Percentiles rank a stretch among this genome's conserved stretches.
phyloP scores from a whole-genome alignment of 129 eudicot genomes.

The Daucus carota region DNA sequence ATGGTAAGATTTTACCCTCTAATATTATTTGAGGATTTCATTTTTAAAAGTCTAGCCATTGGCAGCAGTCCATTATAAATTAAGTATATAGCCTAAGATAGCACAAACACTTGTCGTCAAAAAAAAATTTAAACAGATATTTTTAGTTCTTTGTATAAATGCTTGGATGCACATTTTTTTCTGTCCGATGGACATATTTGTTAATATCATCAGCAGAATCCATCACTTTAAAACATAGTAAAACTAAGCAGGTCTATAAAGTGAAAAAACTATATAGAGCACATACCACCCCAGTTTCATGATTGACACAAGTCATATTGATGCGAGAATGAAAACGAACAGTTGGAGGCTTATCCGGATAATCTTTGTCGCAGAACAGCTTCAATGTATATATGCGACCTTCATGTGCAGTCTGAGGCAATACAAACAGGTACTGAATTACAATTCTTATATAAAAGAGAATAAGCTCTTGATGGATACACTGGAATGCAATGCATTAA shows the following conservation, averaged over 20 bases:
- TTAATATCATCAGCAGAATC: not conserved
- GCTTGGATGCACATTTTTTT: not conserved
- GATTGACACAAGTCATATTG: constrained; percentile 11
- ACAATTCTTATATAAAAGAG: not conserved
- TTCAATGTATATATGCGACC: constrained; percentile 11
- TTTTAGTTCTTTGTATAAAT: not conserved
- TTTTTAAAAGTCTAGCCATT: not conserved
- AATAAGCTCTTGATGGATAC: not conserved
- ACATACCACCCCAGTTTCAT: constrained; percentile 12
- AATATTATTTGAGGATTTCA: too few species aligned
- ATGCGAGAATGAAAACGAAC: constrained; percentile 14
- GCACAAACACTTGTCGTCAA: not conserved
- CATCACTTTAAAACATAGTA: not conserved
- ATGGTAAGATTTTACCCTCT: not conserved
- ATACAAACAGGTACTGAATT: not conserved
- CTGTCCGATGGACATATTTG: not conserved
- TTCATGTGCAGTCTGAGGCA: constrained; percentile 10
- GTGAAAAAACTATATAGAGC: not conserved
- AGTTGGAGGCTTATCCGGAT: constrained; percentile 15
- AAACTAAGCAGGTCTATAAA: not conserved
- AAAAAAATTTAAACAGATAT: not conserved
- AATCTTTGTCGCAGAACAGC: constrained; percentile 10
- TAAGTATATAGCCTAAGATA: not conserved
- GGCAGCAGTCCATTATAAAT: not conserved
- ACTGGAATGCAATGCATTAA: not conserved